phyloP scores from a whole-genome alignment of 2,329 filamentous ascomycete species.

The Talaromyces sp. region DNA sequence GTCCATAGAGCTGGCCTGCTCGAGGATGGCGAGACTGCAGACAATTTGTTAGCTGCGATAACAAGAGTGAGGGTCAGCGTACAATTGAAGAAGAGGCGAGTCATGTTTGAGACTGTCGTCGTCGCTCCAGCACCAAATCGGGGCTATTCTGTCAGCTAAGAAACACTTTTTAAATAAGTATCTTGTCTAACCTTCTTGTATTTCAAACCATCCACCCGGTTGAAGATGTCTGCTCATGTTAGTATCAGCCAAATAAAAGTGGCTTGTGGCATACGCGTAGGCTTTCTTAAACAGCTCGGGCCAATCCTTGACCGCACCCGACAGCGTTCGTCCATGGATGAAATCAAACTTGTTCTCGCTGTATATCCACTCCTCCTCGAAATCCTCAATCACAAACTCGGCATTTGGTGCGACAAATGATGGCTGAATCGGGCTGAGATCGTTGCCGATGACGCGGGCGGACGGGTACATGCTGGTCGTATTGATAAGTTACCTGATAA shows the following conservation, averaged over 20 bases:
- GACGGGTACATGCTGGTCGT: slow-evolving; percentile 1
- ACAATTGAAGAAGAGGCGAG: slow-evolving; percentile 7
- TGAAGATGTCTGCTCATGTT: slow-evolving; percentile 11
- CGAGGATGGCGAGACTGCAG: background rate
- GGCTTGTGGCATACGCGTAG: slow-evolving; percentile 4
- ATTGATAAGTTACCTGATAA: too few relatives aligned
- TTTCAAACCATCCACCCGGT: slow-evolving; percentile 17
- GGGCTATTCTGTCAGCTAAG: slow-evolving; percentile 1
- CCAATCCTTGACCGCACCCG: slow-evolving; percentile 13
- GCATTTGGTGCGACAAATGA: slow-evolving; percentile 12
- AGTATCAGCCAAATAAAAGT: background rate
- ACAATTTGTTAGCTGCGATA: background rate
- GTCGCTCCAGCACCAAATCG: slow-evolving; percentile 14
- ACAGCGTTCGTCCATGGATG: slow-evolving; percentile 14
- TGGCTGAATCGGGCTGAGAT: slow-evolving; percentile 8
- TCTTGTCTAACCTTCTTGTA: slow-evolving; percentile 3
- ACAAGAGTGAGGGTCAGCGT: background rate
- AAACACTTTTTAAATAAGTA: too few relatives aligned
- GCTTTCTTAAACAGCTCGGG: slow-evolving; percentile 4
- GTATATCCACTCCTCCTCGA: slow-evolving; percentile 14
- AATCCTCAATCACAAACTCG: slow-evolving; percentile 18
- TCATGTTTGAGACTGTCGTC: slow-evolving; percentile 13
- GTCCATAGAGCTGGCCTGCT: slow-evolving; percentile 1
- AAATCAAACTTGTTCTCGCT: slow-evolving; percentile 16
- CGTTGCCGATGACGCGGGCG: slow-evolving; percentile 6